phyloP scores from a whole-genome alignment of 768 basidiomycete species.

The Pleurotus djamor region DNA sequence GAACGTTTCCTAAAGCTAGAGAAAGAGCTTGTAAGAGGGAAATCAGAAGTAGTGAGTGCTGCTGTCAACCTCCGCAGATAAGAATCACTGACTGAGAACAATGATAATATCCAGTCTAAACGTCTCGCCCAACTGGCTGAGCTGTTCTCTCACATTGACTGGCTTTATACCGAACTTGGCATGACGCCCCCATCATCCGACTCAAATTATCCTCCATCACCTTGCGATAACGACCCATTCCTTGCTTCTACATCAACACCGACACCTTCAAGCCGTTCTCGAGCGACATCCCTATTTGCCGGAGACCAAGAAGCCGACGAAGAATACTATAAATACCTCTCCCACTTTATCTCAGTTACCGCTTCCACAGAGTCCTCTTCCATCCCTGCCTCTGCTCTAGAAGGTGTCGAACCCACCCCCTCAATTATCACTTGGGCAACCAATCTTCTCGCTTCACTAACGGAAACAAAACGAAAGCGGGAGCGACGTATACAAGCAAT shows the following conservation, averaged over 20 bases:
- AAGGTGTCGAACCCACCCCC: conserved; percentile 76
- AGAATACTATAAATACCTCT: conserved; percentile 59
- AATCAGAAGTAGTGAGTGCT: conserved; percentile 78
- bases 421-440: conserved; percentile 75
- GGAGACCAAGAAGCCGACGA: conserved; percentile 15
- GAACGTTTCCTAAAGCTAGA: conserved; percentile 81
- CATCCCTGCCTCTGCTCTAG: conserved; percentile 49
- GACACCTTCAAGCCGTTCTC: conserved; percentile 42
- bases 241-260: conserved; percentile 40
- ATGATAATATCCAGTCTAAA: conserved; percentile 43
- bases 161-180: conserved; percentile 81
- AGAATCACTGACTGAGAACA: too few relatives aligned
- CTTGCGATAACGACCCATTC: conserved; percentile 12
- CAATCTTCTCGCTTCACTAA: conserved; percentile 53
- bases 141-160: conserved; percentile 75
- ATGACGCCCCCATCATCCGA: conserved; percentile 59
- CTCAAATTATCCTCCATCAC: conserved; percentile 32
- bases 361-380: conserved; percentile 45
- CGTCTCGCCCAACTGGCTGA: conserved; percentile 62
- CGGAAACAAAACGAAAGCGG: conserved; percentile 69
- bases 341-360: conserved; percentile 58
- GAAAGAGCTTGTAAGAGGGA: conserved; percentile 81
- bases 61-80: neutral
- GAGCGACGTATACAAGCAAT: conserved; percentile 88
- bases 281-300: conserved; percentile 28